Percentiles rank a stretch among this genome's conserved stretches.
Evolutionary conservation across 1,139 yeast genomes (phyloP).

Genomic region (Arxiozyma heterogenica): DNA sequence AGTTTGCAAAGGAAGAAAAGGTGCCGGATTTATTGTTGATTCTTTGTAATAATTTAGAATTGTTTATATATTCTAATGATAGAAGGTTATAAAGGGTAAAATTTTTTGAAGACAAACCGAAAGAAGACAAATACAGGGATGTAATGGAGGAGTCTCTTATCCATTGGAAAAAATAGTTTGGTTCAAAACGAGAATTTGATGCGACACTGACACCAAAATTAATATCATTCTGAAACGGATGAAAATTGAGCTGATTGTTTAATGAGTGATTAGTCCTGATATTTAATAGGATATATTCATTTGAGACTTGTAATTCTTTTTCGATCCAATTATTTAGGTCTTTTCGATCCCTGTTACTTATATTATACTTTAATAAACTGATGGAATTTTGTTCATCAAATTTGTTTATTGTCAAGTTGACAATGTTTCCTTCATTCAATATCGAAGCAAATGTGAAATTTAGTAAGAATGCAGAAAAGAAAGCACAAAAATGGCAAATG

Average conservation of each 20-base stretch:
- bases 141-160: constrained; percentile 83
- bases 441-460: not conserved
- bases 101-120: constrained; percentile 6
- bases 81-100: constrained; percentile 10
- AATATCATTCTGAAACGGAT: constrained; percentile 26
- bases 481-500: not conserved
- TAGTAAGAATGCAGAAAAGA: not conserved
- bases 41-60: constrained; percentile 53
- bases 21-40: constrained; percentile 59
- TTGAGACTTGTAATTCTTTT: constrained; percentile 42
- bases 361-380: not conserved
- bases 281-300: constrained; percentile 48
- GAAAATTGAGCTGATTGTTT: not conserved
- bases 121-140: constrained; percentile 41
- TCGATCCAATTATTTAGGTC: constrained; percentile 53
- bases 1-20: constrained; percentile 34
- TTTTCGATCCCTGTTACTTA: constrained; percentile 4
- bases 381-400: not conserved
- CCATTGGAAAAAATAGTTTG: constrained; percentile 88
- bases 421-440: not conserved
- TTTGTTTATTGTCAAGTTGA: not conserved
- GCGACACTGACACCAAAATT: constrained; percentile 71
- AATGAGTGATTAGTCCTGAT: constrained; percentile 15
- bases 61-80: constrained; percentile 44
- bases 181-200: constrained; percentile 59